Conservation (phyloP, 2,329 filamentous ascomycete genomes). For the Aureobasidium sp. region DNA sequence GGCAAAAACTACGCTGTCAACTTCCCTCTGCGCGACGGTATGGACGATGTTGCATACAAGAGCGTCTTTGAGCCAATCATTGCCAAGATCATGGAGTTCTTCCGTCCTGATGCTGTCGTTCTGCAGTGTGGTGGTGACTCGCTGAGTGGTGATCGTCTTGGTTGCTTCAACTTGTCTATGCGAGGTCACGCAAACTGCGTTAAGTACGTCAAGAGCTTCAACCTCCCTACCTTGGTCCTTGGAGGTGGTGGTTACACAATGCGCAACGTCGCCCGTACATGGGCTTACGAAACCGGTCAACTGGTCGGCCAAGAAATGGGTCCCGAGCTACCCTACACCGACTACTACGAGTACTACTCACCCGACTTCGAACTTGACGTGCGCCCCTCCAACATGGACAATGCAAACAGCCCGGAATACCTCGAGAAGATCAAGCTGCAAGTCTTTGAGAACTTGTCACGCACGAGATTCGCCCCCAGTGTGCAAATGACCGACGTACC, state of each 20-base stretch:
- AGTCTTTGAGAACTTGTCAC: conserved; percentile 58
- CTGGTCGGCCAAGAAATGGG: conserved; percentile 77
- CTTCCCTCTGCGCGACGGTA: conserved; percentile 60
- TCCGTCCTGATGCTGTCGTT: conserved; percentile 57
- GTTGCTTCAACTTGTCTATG: conserved; percentile 65
- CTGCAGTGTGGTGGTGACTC: conserved; percentile 62
- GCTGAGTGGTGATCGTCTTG: conserved; percentile 56
- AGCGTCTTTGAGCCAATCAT: conserved; percentile 61
- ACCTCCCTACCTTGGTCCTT: conserved; percentile 55
- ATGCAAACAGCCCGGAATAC: conserved; percentile 60
- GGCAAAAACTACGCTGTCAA: conserved; percentile 63
- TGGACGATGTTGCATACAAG: conserved; percentile 57
- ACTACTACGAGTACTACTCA: conserved; percentile 80
- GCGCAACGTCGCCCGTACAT: conserved; percentile 55
- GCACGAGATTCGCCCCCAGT: conserved; percentile 51
- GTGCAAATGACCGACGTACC: conserved; percentile 59
- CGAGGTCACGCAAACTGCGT: conserved; percentile 62
- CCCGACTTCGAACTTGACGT: conserved; percentile 63
- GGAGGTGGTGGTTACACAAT: conserved; percentile 64
- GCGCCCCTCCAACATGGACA: conserved; percentile 63
- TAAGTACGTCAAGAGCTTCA: conserved; percentile 59
- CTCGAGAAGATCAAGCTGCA: conserved; percentile 58
- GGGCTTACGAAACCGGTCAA: conserved; percentile 62
- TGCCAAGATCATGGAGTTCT: conserved; percentile 60
- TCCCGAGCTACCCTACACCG: conserved; percentile 82